These are phyloP conservation scores for Acmispon strigosus DNA, from an alignment of 306 rosid species.

Conservation along the genomic window DNA sequence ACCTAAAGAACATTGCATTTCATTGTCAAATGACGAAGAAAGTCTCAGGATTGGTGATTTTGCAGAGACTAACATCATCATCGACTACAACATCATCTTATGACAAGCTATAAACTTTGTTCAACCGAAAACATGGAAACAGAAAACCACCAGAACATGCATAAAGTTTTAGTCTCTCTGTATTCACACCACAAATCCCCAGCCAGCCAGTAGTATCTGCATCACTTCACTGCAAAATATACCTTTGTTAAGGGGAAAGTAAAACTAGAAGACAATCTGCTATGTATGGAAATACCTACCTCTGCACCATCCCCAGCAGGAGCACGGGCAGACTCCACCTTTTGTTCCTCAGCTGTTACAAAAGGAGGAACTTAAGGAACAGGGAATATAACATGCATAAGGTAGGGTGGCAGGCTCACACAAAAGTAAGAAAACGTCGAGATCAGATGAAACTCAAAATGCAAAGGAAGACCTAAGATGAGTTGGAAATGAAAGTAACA, in stretches of 20 bases:
- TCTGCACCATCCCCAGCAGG: slow-evolving; percentile 41
- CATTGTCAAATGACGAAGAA: slow-evolving; percentile 4
- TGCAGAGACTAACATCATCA: slow-evolving; percentile 11
- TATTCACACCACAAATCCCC: slow-evolving; percentile 23
- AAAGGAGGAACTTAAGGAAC: neutral
- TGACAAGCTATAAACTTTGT: slow-evolving; percentile 18
- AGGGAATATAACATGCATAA: neutral
- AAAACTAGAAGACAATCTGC: neutral
- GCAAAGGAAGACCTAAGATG: too few species aligned
- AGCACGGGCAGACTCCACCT: slow-evolving; percentile 39
- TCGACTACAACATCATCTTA: slow-evolving; percentile 21
- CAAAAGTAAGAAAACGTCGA: too few species aligned
- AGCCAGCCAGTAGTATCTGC: neutral
- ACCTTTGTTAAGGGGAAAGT: neutral
- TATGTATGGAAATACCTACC: slow-evolving; percentile 28
- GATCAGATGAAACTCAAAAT: too few species aligned
- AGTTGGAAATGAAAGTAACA: neutral
- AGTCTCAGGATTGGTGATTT: neutral
- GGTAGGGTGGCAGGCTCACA: too few species aligned
- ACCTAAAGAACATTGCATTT: slow-evolving; percentile 4
- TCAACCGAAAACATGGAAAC: neutral
- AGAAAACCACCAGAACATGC: slow-evolving; percentile 18
- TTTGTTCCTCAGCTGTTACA: slow-evolving; percentile 47
- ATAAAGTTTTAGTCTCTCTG: slow-evolving; percentile 19
- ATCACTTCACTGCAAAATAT: slow-evolving; percentile 35